Evolutionary conservation across 1,139 yeast species (phyloP), one percentile per base, ranked within the genome.

Genomic region (Yamadazyma sp.): DNA sequence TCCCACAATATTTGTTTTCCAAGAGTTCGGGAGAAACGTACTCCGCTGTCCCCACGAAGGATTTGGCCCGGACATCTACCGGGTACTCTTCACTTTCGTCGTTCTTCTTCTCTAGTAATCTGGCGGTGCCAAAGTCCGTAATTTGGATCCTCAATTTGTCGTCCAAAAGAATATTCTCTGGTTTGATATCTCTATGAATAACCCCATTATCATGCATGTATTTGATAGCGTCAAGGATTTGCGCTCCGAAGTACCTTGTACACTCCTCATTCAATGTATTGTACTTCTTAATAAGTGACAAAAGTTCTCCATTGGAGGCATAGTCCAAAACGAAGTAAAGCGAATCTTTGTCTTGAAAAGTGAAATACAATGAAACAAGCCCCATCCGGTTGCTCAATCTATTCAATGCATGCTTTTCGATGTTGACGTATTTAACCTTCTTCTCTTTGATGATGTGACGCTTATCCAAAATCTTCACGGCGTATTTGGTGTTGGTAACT

Each of bases 391-490:
- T 82, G 23, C 91, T 92, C 42, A 92, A 69, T 31, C 95, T 66
- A 58, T 91, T 89, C 52, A 94, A 70, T 1, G 98, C 92, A 54
- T 88, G 88, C 61, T 92, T 92, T 61, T 94, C 98, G 44, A 94
- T 92, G 56, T 91, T 91, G 44, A 92, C 98, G 56, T 92, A 94
- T 62, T 94, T 92, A 51, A 91, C 94, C 61, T 92, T 92, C 58
- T 87, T 87, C 62, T 92, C 99, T 60, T 87, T 85, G 52, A 92
- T 92, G 44, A 92, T 94, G 62, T 94, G 98, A 32, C 89, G 77
- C 62, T 94, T 94, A 50, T 94, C 95, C 33, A 95, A 76, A 5
- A 92, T 83, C 61, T 94, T 94, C 46, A 94, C 83, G 4, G 99
- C 99, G 58, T 86, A 92, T 41, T 83, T 81, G 42, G 77, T 76